Evolutionary conservation across 1,284 basidiomycete species (phyloP).

Genomic region (Schizophyllum commune): DNA sequence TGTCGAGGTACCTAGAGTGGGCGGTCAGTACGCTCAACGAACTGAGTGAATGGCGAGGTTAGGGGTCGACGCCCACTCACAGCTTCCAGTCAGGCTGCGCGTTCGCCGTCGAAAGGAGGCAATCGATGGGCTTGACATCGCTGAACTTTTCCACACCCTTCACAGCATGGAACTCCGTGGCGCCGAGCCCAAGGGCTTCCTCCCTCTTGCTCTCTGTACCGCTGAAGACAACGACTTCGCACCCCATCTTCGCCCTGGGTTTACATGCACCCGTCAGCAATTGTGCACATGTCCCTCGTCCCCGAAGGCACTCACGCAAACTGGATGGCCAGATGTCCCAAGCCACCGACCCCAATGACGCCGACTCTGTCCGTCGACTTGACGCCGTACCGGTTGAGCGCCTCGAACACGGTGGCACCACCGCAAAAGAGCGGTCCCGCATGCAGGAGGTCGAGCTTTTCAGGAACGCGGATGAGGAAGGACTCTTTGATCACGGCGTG

Average conservation of each 20-base stretch:
- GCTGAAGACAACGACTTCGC: constrained; percentile 56
- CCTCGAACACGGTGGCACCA: constrained; percentile 27
- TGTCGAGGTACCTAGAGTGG: constrained; percentile 8
- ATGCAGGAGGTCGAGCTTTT: constrained; percentile 19
- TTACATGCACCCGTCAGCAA: neutral
- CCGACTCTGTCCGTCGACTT: constrained; percentile 27
- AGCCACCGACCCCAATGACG: constrained; percentile 27
- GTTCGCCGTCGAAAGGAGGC: constrained; percentile 13
- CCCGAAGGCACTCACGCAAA: constrained; percentile 16
- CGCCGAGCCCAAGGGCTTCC: constrained; percentile 49
- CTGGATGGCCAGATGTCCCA: constrained; percentile 30
- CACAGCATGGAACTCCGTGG: constrained; percentile 29
- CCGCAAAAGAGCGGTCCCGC: constrained; percentile 32
- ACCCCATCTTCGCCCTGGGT: constrained; percentile 29
- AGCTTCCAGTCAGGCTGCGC: constrained; percentile 11
- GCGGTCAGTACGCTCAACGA: neutral
- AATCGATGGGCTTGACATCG: constrained; percentile 8
- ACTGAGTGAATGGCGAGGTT: neutral
- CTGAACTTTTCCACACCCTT: constrained; percentile 17
- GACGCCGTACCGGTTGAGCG: constrained; percentile 16
- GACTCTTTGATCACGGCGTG: constrained; percentile 24
- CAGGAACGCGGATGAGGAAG: constrained; percentile 27
- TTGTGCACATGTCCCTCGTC: no score
- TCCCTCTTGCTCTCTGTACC: constrained; percentile 44
- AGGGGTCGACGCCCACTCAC: constrained; percentile 3